Evolutionary conservation across 108 stramenopile species (phyloP), one percentile per base, ranked within the genome.

Genomic region (Aurantiochytrium sp.): DNA sequence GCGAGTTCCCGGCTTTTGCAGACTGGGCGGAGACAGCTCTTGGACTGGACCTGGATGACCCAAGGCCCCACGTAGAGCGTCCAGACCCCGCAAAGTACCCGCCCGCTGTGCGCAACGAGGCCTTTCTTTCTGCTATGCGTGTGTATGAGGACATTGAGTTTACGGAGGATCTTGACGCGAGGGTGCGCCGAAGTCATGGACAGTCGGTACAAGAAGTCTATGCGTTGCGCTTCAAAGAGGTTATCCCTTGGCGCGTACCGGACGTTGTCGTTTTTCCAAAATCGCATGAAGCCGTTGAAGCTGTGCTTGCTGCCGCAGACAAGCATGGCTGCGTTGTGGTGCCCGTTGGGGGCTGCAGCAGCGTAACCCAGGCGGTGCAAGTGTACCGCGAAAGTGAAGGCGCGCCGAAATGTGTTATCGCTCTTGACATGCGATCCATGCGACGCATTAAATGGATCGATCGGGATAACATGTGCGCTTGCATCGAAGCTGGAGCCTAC

Each of bases 341-440:
- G 55, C 98, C 98, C 8, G 96, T 96, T 91, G 98, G 98, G 71
- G 98, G 98, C 57, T 97, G 98, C 42, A 98, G 97, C 58, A 96
- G 95, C 87, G 98, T 98, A 4, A 94, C 96, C 12, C 93, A 95
- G 87, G 95, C 97, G 42, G 94, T 96, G 12, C 92, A 94, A 49
- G 96, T 96, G 60, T 96, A 96, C 18, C 89, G 91, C 0, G 89
- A 90, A 0, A 97, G 97, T 88, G 93, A 96, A 44, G 93, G 96
- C 6, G 95, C 96, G 91, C 97, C 47, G 95, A 95, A 55, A 95
- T 98, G 49, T 96, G 96, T 83, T n/a, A 44, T 53, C 16, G n/a
- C 49, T 53, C 73, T 83, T 23, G 73, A 83, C 89, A 97, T 97
- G 97, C 97, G 94, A 72, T 69, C 89, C 53, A 96, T 97, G 96